phyloP scores from a whole-genome alignment of 108 stramenopile genomes.

The Conticribra guillardii region DNA sequence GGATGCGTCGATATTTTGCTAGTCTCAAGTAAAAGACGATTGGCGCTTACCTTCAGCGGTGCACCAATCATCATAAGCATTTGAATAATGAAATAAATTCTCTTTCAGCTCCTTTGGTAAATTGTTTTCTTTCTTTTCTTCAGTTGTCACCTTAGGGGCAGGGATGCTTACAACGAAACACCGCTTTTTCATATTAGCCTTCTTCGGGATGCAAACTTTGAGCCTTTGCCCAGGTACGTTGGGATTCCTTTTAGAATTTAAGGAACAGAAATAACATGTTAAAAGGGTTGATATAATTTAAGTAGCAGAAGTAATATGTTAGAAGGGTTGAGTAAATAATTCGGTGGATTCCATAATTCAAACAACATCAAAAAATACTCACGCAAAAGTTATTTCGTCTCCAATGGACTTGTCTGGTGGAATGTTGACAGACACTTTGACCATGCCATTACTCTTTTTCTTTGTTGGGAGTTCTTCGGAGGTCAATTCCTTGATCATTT shows the following conservation, averaged over 20 bases:
- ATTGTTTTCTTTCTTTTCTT: slow-evolving; percentile 59
- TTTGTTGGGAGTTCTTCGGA: slow-evolving; percentile 72
- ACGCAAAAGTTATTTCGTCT: slow-evolving; percentile 75
- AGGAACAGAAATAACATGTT: slow-evolving; percentile 6
- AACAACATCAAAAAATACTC: slow-evolving; percentile 23
- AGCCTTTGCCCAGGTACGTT: slow-evolving; percentile 77
- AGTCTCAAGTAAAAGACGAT: no score
- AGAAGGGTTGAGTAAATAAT: no score
- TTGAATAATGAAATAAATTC: slow-evolving; percentile 25
- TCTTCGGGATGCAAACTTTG: slow-evolving; percentile 77
- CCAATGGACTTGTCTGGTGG: slow-evolving; percentile 73
- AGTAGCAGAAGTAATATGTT: no score
- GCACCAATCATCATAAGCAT: slow-evolving; percentile 76
- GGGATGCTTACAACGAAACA: slow-evolving; percentile 77
- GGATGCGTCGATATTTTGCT: no score
- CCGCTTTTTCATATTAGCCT: slow-evolving; percentile 57
- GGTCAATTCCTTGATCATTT: slow-evolving; percentile 64
- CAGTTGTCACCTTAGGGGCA: slow-evolving; percentile 35
- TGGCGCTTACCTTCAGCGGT: slow-evolving; percentile 54
- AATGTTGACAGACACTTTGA: slow-evolving; percentile 64
- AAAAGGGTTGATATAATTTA: no score
- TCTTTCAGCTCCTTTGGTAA: slow-evolving; percentile 68
- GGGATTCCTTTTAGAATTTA: slow-evolving; percentile 63
- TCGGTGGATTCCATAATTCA: not conserved
- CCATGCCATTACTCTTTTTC: slow-evolving; percentile 40